These are phyloP conservation scores for Phytophthora sojae DNA, from an alignment of 352 stramenopile species.

Conservation along the genomic window DNA sequence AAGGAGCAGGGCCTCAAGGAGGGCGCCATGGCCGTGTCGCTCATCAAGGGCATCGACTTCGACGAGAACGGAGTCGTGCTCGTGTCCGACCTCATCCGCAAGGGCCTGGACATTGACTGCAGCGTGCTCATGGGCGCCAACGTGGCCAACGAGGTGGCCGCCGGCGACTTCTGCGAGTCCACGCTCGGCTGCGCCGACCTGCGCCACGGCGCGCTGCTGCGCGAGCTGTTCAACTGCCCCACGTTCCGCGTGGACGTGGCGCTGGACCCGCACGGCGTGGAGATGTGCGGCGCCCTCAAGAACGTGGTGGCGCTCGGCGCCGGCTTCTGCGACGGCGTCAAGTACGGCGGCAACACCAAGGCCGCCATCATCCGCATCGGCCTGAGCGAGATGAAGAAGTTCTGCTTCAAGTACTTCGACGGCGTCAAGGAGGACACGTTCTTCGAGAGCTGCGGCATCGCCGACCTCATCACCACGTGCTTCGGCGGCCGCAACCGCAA, in stretches of 20 bases:
- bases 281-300: conserved; percentile 97
- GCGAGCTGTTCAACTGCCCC: conserved; percentile 80
- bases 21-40: conserved; percentile 83
- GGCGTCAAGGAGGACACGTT: conserved; percentile 95
- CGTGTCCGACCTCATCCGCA: conserved; percentile 91
- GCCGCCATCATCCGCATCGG: conserved; percentile 96
- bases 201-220: conserved; percentile 70
- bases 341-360: conserved; percentile 97
- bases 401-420: conserved; percentile 94
- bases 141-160: conserved; percentile 96
- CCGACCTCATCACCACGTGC: conserved; percentile 98
- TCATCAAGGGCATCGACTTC: conserved; percentile 94
- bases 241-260: conserved; percentile 96
- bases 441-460: conserved; percentile 96
- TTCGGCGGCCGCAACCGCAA: conserved; percentile 98
- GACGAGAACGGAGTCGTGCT: conserved; percentile 84
- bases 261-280: conserved; percentile 93
- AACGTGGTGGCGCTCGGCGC: conserved; percentile 97
- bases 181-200: conserved; percentile 92
- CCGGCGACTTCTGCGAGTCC: conserved; percentile 96
- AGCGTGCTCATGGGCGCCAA: conserved; percentile 98
- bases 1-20: conserved; percentile 76
- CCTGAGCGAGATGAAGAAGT: conserved; percentile 96
- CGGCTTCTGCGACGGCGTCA: conserved; percentile 97
- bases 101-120: conserved; percentile 87